These are phyloP conservation scores for Tritrichomonas foetus DNA, from an alignment of 208 protist species.

Conservation along the genomic window DNA sequence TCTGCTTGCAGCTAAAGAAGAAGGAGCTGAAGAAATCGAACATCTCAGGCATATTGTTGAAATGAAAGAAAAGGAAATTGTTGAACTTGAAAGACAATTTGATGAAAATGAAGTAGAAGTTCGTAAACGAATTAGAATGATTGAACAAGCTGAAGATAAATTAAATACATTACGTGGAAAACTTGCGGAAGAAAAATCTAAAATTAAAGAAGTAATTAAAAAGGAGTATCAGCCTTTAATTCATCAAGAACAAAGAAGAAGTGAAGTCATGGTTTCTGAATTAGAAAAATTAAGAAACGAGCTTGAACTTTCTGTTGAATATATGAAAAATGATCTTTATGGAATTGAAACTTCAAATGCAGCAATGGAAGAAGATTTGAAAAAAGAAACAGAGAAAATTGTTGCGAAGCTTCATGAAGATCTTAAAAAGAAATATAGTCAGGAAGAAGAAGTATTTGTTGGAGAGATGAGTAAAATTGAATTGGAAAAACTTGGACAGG, in stretches of 20 bases:
- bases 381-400: background rate
- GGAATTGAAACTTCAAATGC: background rate
- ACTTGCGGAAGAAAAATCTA: background rate
- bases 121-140: background rate
- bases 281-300: background rate
- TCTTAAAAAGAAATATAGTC: background rate
- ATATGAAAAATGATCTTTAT: background rate
- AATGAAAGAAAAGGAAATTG: background rate
- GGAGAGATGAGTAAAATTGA: background rate
- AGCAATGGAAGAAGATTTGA: background rate
- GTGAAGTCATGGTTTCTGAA: background rate
- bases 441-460: background rate
- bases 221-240: background rate
- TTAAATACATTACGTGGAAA: background rate
- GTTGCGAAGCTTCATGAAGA: background rate
- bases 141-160: background rate
- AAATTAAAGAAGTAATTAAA: background rate
- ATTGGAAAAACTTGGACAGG: background rate
- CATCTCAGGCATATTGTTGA: background rate
- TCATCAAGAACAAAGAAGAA: slow-evolving; percentile 10
- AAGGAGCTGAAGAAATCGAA: background rate
- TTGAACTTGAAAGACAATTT: background rate
- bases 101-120: background rate
- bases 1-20: background rate
- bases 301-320: background rate